phyloP scores from a whole-genome alignment of 2,329 filamentous ascomycete species.

The Reticulascus tulasneorum region DNA sequence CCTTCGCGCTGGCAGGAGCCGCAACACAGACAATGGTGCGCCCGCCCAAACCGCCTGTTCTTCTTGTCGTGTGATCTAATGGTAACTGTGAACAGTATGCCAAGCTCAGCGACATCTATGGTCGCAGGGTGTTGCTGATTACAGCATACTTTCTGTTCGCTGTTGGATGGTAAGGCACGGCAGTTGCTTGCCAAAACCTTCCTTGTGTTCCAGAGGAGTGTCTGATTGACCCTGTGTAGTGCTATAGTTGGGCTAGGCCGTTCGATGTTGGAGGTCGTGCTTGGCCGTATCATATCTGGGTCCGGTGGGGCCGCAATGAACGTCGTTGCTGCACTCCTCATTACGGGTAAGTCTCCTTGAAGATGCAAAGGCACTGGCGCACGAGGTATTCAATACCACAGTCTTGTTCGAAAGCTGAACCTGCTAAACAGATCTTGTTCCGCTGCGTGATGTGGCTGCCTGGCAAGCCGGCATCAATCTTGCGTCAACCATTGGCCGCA shows the following conservation, averaged over 20 bases:
- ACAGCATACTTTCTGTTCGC: conserved; percentile 47
- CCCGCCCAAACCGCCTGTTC: too few species aligned
- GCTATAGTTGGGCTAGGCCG: conserved; percentile 37
- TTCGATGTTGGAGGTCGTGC: conserved; percentile 43
- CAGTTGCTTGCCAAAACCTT: too few species aligned
- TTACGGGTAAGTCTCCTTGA: conserved; percentile 35
- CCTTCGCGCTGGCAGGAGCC: conserved; percentile 26
- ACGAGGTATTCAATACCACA: too few species aligned
- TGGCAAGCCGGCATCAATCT: conserved; percentile 54
- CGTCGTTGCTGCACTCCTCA: conserved; percentile 46
- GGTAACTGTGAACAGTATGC: conserved; percentile 34
- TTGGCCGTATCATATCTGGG: conserved; percentile 49
- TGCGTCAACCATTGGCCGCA: conserved; percentile 46
- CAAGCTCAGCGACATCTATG: conserved; percentile 55
- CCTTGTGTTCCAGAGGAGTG: conserved; percentile 9
- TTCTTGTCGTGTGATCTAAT: not conserved
- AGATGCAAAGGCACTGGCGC: not conserved
- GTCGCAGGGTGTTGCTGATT: conserved; percentile 42
- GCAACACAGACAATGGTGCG: conserved; percentile 37
- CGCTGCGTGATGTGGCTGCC: conserved; percentile 46
- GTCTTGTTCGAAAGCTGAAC: too few species aligned
- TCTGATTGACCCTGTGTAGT: conserved; percentile 10
- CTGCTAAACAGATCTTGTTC: conserved; percentile 46
- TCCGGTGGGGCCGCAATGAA: conserved; percentile 48
- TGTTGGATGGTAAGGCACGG: conserved; percentile 41